Evolutionary conservation across 2,329 filamentous ascomycete species (phyloP).

Genomic region (Zymoseptoria tritici): DNA sequence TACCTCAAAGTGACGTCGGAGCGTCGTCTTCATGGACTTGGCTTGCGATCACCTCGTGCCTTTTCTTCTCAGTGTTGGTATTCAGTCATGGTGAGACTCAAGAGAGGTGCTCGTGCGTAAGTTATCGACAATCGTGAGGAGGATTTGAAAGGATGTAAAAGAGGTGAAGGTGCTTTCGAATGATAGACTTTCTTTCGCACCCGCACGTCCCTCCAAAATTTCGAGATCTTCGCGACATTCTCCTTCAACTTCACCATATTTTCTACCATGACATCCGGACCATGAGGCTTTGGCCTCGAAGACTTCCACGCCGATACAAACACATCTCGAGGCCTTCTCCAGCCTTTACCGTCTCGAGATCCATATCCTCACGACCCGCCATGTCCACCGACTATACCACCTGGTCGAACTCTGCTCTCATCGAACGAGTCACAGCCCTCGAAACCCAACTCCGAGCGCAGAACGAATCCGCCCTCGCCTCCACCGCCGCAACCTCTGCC

Average conservation of each 20-base stretch:
- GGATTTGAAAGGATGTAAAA: too few species aligned
- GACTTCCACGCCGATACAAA: background rate
- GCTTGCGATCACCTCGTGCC: too few species aligned
- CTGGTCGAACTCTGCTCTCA: constrained; percentile 62
- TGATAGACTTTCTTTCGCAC: too few species aligned
- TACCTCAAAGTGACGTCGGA: background rate
- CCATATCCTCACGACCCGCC: background rate
- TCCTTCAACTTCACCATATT: background rate
- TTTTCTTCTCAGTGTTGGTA: too few species aligned
- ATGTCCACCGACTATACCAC: constrained; percentile 47
- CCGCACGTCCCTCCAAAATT: background rate
- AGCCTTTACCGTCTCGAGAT: background rate
- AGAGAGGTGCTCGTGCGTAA: too few species aligned
- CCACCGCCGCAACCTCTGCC: constrained; percentile 4
- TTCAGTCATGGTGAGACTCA: too few species aligned
- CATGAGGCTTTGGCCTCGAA: background rate
- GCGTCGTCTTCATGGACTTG: background rate
- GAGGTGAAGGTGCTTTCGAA: too few species aligned
- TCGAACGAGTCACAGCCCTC: constrained; percentile 59
- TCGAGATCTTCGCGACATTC: background rate
- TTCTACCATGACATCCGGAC: background rate
- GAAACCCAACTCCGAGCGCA: constrained; percentile 55
- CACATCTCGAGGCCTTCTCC: background rate
- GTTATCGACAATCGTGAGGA: too few species aligned
- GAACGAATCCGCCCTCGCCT: constrained; percentile 29